Percentiles rank a stretch among this genome's conserved stretches.
Conservation (phyloP, 305 asterid species). For the Fraxinus sp. region DNA sequence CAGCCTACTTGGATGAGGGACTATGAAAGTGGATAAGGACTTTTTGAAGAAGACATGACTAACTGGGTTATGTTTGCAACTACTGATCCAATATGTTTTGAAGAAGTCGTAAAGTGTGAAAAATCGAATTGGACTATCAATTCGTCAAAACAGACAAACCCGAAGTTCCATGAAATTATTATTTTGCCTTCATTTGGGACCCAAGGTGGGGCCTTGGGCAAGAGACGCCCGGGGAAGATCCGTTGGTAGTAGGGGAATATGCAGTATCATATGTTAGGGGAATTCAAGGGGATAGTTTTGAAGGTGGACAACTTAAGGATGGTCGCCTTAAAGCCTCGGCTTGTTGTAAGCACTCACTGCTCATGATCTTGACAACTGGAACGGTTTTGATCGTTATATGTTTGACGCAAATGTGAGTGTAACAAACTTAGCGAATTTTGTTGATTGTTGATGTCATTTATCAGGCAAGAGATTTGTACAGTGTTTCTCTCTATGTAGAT, state of each 20-base stretch:
- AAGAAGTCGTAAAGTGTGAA: too few species aligned
- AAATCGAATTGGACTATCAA: too few species aligned
- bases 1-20: too few species aligned
- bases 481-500: neutral
- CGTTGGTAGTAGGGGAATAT: slow-evolving; percentile 49
- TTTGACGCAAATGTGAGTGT: slow-evolving; percentile 59
- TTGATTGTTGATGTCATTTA: neutral
- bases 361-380: slow-evolving; percentile 82
- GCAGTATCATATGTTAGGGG: slow-evolving; percentile 78
- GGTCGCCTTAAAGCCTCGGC: slow-evolving; percentile 65
- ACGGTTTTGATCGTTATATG: slow-evolving; percentile 48
- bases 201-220: slow-evolving; percentile 94
- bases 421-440: neutral
- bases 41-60: too few species aligned
- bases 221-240: slow-evolving; percentile 81
- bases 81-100: too few species aligned
- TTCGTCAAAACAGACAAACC: too few species aligned
- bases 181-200: too few species aligned
- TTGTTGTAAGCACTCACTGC: slow-evolving; percentile 88
- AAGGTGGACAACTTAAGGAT: slow-evolving; percentile 44
- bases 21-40: too few species aligned
- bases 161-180: too few species aligned
- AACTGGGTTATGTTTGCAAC: too few species aligned
- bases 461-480: neutral
- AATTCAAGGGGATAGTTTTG: slow-evolving; percentile 65